Percentiles rank a stretch among this genome's conserved stretches.
These are phyloP conservation scores for Dactylorhiza incarnata DNA, from an alignment of 106 monocot genomes.

Conservation along the genomic window DNA sequence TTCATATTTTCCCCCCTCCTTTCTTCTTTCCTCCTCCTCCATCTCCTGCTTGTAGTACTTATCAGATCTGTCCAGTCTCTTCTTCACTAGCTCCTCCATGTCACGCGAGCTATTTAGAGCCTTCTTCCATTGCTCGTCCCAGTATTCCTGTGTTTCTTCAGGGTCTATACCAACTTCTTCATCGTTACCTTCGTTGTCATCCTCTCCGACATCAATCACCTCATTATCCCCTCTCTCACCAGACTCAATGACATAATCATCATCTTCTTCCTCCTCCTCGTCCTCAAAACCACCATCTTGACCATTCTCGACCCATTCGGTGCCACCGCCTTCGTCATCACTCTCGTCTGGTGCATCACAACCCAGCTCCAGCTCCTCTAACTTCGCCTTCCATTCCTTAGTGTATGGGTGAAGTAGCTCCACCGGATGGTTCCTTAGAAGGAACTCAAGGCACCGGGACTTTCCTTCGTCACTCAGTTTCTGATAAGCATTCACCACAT, in stretches of 20 bases:
- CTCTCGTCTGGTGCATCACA: conserved; percentile 85
- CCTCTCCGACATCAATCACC: neutral
- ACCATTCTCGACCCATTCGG: conserved; percentile 54
- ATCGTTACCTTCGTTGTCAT: neutral
- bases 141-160: conserved; percentile 71
- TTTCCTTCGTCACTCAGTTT: conserved; percentile 70
- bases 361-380: conserved; percentile 87
- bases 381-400: conserved; percentile 90
- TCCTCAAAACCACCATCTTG: conserved; percentile 38
- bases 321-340: conserved; percentile 28
- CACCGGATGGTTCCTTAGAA: conserved; percentile 75
- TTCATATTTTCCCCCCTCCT: conserved; percentile 9
- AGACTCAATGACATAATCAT: conserved; percentile 28
- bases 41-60: conserved; percentile 26
- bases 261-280: conserved; percentile 15
- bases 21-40: conserved; percentile 16
- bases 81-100: conserved; percentile 81
- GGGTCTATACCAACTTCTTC: conserved; percentile 12
- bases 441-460: conserved; percentile 66
- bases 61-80: conserved; percentile 44
- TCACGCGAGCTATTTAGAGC: conserved; percentile 52
- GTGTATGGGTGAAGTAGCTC: conserved; percentile 94
- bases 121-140: conserved; percentile 76
- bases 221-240: conserved; percentile 19
- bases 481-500: conserved; percentile 82